Conservation (phyloP, 1,284 basidiomycete genomes). For the Inonotus obliquus region DNA sequence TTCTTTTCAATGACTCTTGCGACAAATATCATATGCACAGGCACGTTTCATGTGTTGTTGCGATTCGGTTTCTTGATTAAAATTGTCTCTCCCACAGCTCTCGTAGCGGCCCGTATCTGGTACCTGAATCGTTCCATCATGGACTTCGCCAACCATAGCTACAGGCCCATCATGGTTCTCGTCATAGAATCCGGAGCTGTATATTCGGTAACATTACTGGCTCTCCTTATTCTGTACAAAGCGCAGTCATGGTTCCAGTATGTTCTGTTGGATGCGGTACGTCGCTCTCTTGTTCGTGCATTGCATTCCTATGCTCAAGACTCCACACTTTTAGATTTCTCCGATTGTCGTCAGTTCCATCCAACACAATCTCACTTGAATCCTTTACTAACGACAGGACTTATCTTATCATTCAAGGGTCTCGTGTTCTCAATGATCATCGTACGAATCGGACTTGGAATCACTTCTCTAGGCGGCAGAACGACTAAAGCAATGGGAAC, state of each 20-base stretch:
- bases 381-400: neutral
- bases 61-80: neutral
- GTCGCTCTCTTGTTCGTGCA: constrained; percentile 2
- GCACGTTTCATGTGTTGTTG: neutral
- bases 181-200: constrained; percentile 40
- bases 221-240: constrained; percentile 32
- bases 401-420: constrained; percentile 21
- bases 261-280: constrained; percentile 36
- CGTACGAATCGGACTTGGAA: constrained; percentile 31
- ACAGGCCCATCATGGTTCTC: constrained; percentile 31
- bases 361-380: neutral
- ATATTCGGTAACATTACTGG: constrained; percentile 33
- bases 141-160: constrained; percentile 22
- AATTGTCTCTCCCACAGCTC: constrained; percentile 22
- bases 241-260: constrained; percentile 34
- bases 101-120: constrained; percentile 36
- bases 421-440: constrained; percentile 34
- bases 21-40: constrained; percentile 19
- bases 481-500: neutral
- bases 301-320: neutral
- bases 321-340: constrained; percentile 14
- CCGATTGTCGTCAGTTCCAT: constrained; percentile 29
- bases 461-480: constrained; percentile 18
- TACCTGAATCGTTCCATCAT: constrained; percentile 24
- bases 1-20: constrained; percentile 20